A percentile compares a stretch with the other conserved stretches of the same genome.
Evolutionary conservation across 495 filamentous ascomycete species (phyloP).

Genomic region (Podospora appendiculata): DNA sequence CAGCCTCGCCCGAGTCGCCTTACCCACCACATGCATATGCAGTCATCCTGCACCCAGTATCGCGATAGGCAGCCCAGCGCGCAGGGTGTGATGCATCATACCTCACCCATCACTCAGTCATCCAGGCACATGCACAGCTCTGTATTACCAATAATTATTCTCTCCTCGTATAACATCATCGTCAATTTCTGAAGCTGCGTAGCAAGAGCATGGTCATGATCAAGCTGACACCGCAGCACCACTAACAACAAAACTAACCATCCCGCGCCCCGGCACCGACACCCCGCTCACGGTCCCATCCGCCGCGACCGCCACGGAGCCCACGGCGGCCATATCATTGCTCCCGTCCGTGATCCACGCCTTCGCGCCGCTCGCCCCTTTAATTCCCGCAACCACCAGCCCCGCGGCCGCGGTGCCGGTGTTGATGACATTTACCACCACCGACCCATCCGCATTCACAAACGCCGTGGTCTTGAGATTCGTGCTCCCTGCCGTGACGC

Average conservation of each 20-base stretch:
- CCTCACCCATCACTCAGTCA: too few relatives aligned
- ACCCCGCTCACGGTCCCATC: constrained; percentile 6
- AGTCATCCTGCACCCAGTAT: too few relatives aligned
- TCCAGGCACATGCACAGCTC: too few relatives aligned
- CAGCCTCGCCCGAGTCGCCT: too few relatives aligned
- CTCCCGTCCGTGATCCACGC: constrained; percentile 26
- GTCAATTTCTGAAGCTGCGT: too few relatives aligned
- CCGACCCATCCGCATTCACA: constrained; percentile 36
- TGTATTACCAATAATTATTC: too few relatives aligned
- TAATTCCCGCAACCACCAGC: constrained; percentile 20
- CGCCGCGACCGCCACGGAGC: not conserved
- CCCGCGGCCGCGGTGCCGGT: constrained; percentile 21
- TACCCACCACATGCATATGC: too few relatives aligned
- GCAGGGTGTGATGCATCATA: too few relatives aligned
- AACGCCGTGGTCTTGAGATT: constrained; percentile 38
- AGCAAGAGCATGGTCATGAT: too few relatives aligned
- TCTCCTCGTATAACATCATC: too few relatives aligned
- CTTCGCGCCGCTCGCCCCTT: constrained; percentile 8
- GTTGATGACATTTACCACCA: constrained; percentile 40
- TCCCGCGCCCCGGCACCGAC: constrained; percentile 7
- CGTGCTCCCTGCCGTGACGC: constrained; percentile 20
- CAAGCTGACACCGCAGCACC: too few relatives aligned
- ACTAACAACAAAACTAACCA: constrained; percentile 8
- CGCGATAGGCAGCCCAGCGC: too few relatives aligned
- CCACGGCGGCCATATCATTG: constrained; percentile 5